Base-by-base conservation (phyloP, 345 rosid genomes). In the Gossypium sturtianum region DNA sequence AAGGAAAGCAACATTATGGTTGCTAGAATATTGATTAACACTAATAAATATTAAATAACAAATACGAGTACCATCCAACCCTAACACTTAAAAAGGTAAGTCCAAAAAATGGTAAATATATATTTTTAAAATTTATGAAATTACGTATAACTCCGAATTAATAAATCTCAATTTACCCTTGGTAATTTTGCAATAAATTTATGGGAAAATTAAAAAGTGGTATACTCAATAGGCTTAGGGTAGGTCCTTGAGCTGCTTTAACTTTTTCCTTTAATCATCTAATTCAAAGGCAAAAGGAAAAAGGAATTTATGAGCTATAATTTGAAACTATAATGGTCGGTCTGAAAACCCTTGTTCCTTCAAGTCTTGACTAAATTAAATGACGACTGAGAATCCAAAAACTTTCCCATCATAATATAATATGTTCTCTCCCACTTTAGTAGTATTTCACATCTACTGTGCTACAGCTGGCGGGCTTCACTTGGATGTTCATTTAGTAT, bases 271-370 rank as follows among this genome's bases (percentile, higher is more conserved):
- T 59, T 59, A 59, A 59, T 59, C 64, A 12, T 59, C 16, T 12
- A 23, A 23, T 25, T 23, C 34, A 20, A n/a, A 8, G 60, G 22
- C 9, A 53, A 17, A n/a, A 2, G 66, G 29, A 3, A 22, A 13
- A 16, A 5, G 17, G 38, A 60, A 20, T 29, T 23, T 2, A 71
- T 66, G 23, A 65, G 68, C 22, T 51, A 66, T 48, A 66, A 25
- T 61, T 47, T 20, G 57, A 45, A 81, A 67, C 59, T 34, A 56
- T 13, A 62, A 75, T 77, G 77, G 87, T 80, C 76, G 85, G 87
- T 80, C 66, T 77, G 76, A 59, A 75, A n/a, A 22, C 29, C 41
- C 41, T 34, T 34, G 7, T 0, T 34, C 41, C 41, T 34, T 34
- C 41, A 34, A 22, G 38, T 57, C 71, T 43, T 43, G 41, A 34